phyloP scores from a whole-genome alignment of 306 rosid genomes.

The Macrotyloma uniflorum region DNA sequence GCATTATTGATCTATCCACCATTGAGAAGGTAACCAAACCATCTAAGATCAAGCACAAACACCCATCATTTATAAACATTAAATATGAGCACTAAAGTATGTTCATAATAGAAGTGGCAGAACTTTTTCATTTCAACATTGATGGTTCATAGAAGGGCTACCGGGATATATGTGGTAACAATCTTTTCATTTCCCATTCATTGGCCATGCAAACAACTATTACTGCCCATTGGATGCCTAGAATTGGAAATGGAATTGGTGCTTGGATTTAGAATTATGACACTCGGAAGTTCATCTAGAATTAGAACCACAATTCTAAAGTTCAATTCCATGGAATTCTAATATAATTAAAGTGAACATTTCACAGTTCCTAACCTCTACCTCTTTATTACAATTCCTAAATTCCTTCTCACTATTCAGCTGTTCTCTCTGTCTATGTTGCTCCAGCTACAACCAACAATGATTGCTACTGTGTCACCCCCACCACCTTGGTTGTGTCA shows the following conservation, averaged over 20 bases:
- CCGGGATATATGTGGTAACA: not conserved
- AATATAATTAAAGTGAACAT: not conserved
- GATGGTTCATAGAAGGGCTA: conserved; percentile 1
- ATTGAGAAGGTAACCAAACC: conserved; percentile 14
- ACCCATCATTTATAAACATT: not conserved
- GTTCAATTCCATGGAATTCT: not conserved
- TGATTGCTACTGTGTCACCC: not conserved
- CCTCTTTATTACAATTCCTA: not conserved
- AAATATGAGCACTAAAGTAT: not conserved
- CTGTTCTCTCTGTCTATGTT: not conserved
- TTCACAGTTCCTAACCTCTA: not conserved
- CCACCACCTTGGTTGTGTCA: not conserved
- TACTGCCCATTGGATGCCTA: not conserved
- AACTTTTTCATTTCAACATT: not conserved
- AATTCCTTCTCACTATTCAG: not conserved
- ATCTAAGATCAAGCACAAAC: conserved; percentile 4
- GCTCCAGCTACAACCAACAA: not conserved
- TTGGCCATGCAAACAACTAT: conserved; percentile 16
- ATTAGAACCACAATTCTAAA: not conserved
- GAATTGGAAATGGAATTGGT: too few relatives aligned
- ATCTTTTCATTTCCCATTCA: conserved; percentile 11
- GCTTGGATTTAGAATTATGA: not conserved
- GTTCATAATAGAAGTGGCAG: not conserved
- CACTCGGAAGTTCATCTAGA: not conserved
- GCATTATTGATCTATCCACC: not conserved